phyloP scores from a whole-genome alignment of 805 yeast genomes.

The Metschnikowia borealis region DNA sequence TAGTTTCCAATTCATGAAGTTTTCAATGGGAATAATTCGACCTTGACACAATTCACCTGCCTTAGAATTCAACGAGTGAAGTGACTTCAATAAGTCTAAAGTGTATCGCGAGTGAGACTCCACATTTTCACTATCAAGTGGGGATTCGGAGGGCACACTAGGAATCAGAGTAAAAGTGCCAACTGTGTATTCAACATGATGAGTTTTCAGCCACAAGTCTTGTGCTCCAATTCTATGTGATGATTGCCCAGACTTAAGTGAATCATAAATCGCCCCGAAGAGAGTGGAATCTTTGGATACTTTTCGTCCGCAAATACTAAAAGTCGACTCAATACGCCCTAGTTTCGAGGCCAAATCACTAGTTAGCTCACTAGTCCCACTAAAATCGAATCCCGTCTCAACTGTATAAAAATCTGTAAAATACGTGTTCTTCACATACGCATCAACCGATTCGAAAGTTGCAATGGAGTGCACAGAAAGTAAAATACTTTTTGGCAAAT shows the following conservation, averaged over 20 bases:
- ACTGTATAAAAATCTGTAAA: slow-evolving; percentile 3
- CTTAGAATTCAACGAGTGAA: slow-evolving; percentile 38
- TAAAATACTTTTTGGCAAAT: slow-evolving; percentile 30
- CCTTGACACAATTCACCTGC: slow-evolving; percentile 13
- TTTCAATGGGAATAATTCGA: slow-evolving; percentile 17
- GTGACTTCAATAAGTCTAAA: slow-evolving; percentile 45
- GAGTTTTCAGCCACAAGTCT: slow-evolving; percentile 57
- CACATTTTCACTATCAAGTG: slow-evolving; percentile 18
- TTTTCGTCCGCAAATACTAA: slow-evolving; percentile 51
- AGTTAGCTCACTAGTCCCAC: neutral
- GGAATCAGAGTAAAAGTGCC: neutral
- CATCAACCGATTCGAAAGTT: slow-evolving; percentile 49
- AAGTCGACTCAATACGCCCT: slow-evolving; percentile 39
- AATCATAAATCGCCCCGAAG: slow-evolving; percentile 66
- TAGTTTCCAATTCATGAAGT: slow-evolving; percentile 71
- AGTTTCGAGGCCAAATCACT: neutral
- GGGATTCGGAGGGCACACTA: neutral
- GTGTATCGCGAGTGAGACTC: slow-evolving; percentile 35
- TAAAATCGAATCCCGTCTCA: neutral
- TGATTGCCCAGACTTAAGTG: slow-evolving; percentile 37
- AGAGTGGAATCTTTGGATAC: slow-evolving; percentile 67
- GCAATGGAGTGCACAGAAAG: slow-evolving; percentile 59
- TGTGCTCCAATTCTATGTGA: slow-evolving; percentile 40
- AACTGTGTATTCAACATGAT: slow-evolving; percentile 42
- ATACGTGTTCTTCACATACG: slow-evolving; percentile 31